phyloP scores from a whole-genome alignment of 208 protist genomes.

The Wallacemonas collosoma region DNA sequence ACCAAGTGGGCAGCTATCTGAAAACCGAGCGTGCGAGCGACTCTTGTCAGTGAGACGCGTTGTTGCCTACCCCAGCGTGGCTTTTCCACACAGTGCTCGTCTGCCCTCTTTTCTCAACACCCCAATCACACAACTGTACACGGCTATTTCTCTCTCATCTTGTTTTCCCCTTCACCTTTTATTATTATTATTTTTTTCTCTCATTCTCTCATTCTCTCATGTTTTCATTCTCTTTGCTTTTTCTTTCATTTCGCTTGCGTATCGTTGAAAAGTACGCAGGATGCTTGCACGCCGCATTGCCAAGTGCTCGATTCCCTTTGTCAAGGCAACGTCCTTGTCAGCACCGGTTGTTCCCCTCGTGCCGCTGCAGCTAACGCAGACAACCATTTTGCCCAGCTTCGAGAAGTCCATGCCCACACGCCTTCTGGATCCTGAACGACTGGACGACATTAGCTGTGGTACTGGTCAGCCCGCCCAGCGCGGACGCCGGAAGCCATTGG shows the following conservation, averaged over 20 bases:
- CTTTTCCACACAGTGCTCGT: too few relatives aligned
- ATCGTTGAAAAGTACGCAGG: not conserved
- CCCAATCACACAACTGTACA: not conserved
- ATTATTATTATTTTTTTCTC: not conserved
- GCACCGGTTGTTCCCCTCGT: slow-evolving; percentile 24
- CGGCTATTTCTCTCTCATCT: not conserved
- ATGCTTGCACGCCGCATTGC: slow-evolving; percentile 23
- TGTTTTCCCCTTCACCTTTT: too few relatives aligned
- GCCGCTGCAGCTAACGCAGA: slow-evolving; percentile 20
- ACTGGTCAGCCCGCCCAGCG: slow-evolving; percentile 86
- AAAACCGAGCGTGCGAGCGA: too few relatives aligned
- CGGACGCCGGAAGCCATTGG: slow-evolving; percentile 74
- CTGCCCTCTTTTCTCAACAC: not conserved
- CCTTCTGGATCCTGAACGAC: slow-evolving; percentile 57
- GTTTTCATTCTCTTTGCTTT: not conserved
- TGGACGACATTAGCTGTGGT: slow-evolving; percentile 60
- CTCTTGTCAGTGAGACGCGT: too few relatives aligned
- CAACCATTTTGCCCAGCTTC: slow-evolving; percentile 28
- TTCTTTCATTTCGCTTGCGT: not conserved
- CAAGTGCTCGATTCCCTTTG: slow-evolving; percentile 44
- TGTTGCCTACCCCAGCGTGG: too few relatives aligned
- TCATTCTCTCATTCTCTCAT: slow-evolving; percentile 13
- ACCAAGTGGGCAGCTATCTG: too few relatives aligned
- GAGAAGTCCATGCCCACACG: slow-evolving; percentile 76
- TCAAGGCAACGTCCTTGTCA: slow-evolving; percentile 59